Conservation (phyloP, 768 basidiomycete genomes). For the Xerocomellus intermedius region DNA sequence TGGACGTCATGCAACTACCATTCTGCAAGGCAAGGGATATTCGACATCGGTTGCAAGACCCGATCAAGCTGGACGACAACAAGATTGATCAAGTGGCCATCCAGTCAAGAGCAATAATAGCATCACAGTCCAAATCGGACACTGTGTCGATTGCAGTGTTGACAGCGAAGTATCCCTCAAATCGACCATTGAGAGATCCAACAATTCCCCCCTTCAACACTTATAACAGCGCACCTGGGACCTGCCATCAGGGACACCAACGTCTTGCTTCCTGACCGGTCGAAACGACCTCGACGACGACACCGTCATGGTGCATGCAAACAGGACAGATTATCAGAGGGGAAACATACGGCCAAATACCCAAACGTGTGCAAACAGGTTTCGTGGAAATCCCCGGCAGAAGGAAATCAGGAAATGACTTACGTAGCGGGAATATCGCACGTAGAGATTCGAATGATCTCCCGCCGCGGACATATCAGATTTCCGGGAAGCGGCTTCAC, state of each 20-base stretch:
- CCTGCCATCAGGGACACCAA: neutral
- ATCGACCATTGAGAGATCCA: neutral
- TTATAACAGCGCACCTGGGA: neutral
- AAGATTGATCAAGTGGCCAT: neutral
- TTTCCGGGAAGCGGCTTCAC: neutral
- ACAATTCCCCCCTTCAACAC: neutral
- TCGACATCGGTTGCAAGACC: neutral
- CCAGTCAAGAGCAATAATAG: neutral
- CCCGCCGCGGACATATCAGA: slow-evolving; percentile 7
- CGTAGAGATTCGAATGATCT: neutral
- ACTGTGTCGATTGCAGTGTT: neutral
- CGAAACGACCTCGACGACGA: neutral
- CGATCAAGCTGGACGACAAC: neutral
- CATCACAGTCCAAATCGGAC: neutral
- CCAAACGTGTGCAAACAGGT: slow-evolving; percentile 1
- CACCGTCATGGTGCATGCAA: neutral
- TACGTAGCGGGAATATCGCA: neutral
- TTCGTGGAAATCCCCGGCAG: neutral
- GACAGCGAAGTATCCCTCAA: neutral
- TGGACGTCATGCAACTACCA: neutral
- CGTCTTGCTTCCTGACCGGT: neutral
- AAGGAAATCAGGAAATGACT: too few species aligned
- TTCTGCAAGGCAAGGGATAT: neutral
- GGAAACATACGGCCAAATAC: neutral
- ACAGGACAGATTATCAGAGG: neutral